phyloP scores from a whole-genome alignment of 2,329 filamentous ascomycete species.

The Monosporascus sp. region DNA sequence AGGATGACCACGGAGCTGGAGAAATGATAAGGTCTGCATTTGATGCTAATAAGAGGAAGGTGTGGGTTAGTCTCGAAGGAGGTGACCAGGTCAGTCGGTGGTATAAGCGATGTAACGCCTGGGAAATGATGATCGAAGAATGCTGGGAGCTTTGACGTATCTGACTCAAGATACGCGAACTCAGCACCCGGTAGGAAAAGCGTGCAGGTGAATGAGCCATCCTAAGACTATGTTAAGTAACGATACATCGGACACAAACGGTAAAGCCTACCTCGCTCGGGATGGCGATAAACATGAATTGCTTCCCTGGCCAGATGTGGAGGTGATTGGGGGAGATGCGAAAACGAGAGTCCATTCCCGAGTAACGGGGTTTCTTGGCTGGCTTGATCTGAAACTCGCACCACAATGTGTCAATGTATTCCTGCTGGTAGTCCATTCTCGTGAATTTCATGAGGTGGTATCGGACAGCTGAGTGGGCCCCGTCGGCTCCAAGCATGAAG shows the following conservation, averaged over 20 bases:
- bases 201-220: conserved; percentile 92
- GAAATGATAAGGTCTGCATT: conserved; percentile 85
- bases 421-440: conserved; percentile 84
- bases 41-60: conserved; percentile 87
- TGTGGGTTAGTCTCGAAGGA: conserved; percentile 84
- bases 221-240: conserved; percentile 39
- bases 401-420: conserved; percentile 96
- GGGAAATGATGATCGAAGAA: conserved; percentile 87
- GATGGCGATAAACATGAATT: conserved; percentile 98
- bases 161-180: conserved; percentile 62
- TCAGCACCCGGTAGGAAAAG: conserved; percentile 75
- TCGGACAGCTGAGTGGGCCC: conserved; percentile 85
- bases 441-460: conserved; percentile 96
- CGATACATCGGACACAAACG: not conserved
- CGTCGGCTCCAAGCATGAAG: conserved; percentile 89
- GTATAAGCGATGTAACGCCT: conserved; percentile 71
- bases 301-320: conserved; percentile 92
- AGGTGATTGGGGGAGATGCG: conserved; percentile 86
- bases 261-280: conserved; percentile 54
- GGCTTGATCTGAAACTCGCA: conserved; percentile 86
- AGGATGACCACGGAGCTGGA: conserved; percentile 73
- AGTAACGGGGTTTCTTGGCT: conserved; percentile 20
- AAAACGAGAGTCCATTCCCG: conserved; percentile 48
- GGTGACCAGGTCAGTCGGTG: conserved; percentile 59
- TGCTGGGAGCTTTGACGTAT: conserved; percentile 53